These are phyloP conservation scores for Diversispora epigaea DNA, from an alignment of 192 early-diverging fungal genomes.

Conservation along the genomic window DNA sequence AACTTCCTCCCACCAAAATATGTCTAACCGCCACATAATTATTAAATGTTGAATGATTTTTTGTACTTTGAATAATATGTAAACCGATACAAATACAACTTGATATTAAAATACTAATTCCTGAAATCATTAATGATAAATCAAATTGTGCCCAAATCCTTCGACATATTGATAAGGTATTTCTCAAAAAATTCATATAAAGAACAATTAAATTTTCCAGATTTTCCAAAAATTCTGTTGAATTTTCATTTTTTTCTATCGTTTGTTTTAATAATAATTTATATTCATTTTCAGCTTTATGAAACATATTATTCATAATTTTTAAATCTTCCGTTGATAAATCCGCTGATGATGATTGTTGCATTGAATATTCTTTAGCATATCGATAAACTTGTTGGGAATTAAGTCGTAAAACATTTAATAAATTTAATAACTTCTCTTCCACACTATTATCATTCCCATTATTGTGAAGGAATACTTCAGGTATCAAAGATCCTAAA, in stretches of 20 bases:
- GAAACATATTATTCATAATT: conserved; percentile 36
- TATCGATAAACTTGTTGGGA: conserved; percentile 70
- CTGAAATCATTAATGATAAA: conserved; percentile 68
- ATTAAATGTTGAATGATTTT: conserved; percentile 29
- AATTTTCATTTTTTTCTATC: too few relatives aligned
- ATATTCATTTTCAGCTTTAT: conserved; percentile 37
- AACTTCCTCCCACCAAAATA: conserved; percentile 26
- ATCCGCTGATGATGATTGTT: conserved; percentile 53
- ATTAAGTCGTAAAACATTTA: conserved; percentile 61
- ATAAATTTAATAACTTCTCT: conserved; percentile 41
- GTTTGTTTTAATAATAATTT: conserved; percentile 5
- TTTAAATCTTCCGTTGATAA: conserved; percentile 48
- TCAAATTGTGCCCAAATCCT: conserved; percentile 94
- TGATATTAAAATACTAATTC: conserved; percentile 58
- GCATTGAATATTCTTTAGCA: conserved; percentile 53
- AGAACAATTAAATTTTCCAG: conserved; percentile 33
- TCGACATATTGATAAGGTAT: conserved; percentile 70
- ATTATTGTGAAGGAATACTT: conserved; percentile 62
- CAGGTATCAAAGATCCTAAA: conserved; percentile 84
- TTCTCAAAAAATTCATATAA: conserved; percentile 54
- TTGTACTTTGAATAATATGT: conserved; percentile 33
- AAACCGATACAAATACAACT: conserved; percentile 41
- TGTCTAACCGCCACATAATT: conserved; percentile 33
- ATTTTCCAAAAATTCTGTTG: conserved; percentile 6
- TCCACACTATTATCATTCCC: conserved; percentile 21